Evolutionary conservation across 192 early-diverging fungal genomes (phyloP), one percentile per base, ranked within the genome.

Genomic region (Coemansia asiatica): DNA sequence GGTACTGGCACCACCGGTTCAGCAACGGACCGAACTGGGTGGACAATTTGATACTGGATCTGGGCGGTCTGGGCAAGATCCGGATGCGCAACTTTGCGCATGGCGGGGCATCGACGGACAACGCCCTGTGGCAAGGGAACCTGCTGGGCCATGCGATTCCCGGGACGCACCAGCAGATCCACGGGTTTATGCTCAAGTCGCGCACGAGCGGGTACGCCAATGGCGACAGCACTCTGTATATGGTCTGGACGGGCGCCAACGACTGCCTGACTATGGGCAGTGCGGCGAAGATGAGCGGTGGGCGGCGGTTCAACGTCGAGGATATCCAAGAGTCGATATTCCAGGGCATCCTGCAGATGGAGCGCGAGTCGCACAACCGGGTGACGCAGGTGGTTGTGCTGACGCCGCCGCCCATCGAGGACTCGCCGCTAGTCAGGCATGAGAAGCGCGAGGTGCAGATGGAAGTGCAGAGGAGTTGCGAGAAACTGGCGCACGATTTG

Each of bases 61-160:
- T 81, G 5, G 79, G 79, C 69, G 79, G 78, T 4, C 50, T 72
- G 49, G 66, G 31, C 60, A 72, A 75, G 49, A 53, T 81, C 66
- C 71, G 72, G 40, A 81, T 81, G 79, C 79, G 79, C 74, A 81
- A 81, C 25, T 81, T 81, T 69, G 79, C 79, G 6, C 79, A 81
- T 23, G 79, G 79, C 35, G 73, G 73, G 0, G 79, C 79, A 15
- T 66, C 79, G 0, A 56, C 69, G 2, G 79, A 81, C 50, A 81
- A 75, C 31, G 60, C 73, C 0, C 64, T 75, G 2, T 29, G 69
- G 33, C 67, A 61, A 18, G 70, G 79, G 4, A 69, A 18, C 13
- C 21, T 81, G 4, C 73, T 81, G 16, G 79, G 72, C 12, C 79
- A 81, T 28, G 6, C 51, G 15, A 72, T 81, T 12, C 79, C 79